A percentile compares a stretch with the other conserved stretches of the same genome.
Conservation (phyloP, 1,284 basidiomycete genomes). For the Ceratobasidium sp. region DNA sequence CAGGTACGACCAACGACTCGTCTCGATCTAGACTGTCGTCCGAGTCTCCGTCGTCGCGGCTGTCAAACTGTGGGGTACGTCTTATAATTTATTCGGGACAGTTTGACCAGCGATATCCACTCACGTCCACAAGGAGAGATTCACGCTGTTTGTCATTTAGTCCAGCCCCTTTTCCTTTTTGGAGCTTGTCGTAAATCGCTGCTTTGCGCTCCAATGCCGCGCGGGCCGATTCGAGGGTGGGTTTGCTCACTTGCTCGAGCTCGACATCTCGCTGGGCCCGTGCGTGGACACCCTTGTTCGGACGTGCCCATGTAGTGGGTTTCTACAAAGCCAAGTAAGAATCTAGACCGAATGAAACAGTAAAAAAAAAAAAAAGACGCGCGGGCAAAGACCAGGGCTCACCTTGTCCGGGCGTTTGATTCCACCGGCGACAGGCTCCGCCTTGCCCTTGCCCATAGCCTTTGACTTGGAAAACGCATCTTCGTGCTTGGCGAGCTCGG, state of each 20-base stretch:
- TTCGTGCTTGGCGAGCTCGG: constrained; percentile 71
- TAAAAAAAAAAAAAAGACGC: constrained; percentile 1
- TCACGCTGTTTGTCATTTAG: constrained; percentile 78
- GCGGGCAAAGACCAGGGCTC: constrained; percentile 37
- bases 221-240: constrained; percentile 71
- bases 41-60: constrained; percentile 50
- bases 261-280: constrained; percentile 70
- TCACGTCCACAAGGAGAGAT: constrained; percentile 81
- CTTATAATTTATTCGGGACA: background rate
- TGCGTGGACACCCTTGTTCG: constrained; percentile 71
- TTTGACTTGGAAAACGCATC: constrained; percentile 67
- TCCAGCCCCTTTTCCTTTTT: constrained; percentile 80
- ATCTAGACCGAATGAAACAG: background rate
- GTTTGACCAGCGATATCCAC: constrained; percentile 46
- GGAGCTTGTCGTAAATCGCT: constrained; percentile 79
- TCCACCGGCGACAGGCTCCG: constrained; percentile 57
- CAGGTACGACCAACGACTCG: constrained; percentile 68
- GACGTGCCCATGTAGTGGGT: constrained; percentile 70
- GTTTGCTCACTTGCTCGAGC: constrained; percentile 65
- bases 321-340: constrained; percentile 56
- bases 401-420: constrained; percentile 71
- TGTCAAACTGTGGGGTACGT: constrained; percentile 56
- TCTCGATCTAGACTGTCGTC: constrained; percentile 64
- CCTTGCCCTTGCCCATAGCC: constrained; percentile 59
- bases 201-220: constrained; percentile 79